A percentile compares a stretch with the other conserved stretches of the same genome.
Conservation (phyloP, 2,329 filamentous ascomycete genomes). For the Aureobasidium sp. region DNA sequence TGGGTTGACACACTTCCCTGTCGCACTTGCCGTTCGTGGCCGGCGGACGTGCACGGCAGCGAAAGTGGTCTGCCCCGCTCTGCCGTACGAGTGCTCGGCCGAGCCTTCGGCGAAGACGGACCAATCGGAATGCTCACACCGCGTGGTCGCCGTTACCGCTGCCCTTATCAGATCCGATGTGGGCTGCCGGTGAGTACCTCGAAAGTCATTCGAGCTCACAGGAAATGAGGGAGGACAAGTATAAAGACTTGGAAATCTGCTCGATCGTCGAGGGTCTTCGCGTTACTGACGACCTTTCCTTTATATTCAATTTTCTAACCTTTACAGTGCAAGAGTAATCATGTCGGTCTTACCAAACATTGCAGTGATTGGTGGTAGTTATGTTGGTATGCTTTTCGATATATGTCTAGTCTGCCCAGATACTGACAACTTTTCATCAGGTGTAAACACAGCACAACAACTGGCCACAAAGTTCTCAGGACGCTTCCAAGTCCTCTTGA, state of each 20-base stretch:
- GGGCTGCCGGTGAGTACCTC: background rate
- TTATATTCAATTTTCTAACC: background rate
- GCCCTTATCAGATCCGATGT: conserved; percentile 5
- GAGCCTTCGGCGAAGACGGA: background rate
- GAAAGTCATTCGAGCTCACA: background rate
- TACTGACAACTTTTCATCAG: background rate
- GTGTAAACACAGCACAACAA: conserved; percentile 16
- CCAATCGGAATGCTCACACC: background rate
- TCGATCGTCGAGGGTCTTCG: background rate
- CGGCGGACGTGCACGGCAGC: background rate
- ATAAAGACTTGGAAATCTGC: background rate
- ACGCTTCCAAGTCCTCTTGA: conserved; percentile 9
- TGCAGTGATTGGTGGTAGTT: conserved; percentile 8
- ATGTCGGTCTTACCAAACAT: conserved; percentile 6
- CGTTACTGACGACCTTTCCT: no score
- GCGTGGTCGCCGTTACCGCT: background rate
- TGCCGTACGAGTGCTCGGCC: background rate
- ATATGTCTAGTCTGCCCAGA: background rate
- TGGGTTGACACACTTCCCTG: background rate
- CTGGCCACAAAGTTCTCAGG: conserved; percentile 8
- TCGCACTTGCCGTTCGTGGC: background rate
- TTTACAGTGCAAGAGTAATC: background rate
- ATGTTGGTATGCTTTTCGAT: background rate
- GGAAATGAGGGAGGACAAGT: background rate
- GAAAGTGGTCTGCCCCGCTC: no score